Base-by-base conservation (phyloP, 768 basidiomycete genomes). In the Xanthoconium purpureum region DNA sequence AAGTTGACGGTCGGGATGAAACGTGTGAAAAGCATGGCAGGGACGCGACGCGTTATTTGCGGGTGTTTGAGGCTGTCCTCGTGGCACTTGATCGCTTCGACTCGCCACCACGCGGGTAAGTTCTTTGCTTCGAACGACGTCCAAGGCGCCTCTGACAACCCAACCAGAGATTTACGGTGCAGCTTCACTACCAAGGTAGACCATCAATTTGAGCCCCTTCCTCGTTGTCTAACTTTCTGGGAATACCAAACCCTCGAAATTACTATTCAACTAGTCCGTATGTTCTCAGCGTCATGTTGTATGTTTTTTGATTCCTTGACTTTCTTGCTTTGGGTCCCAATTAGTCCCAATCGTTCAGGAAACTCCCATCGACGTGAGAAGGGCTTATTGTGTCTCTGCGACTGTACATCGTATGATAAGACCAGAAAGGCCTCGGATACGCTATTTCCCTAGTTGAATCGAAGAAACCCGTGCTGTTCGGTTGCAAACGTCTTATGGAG, bases 41-140 rank as follows among this genome's bases (percentile, higher is more conserved):
- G 12, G n/a, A 45, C 62, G 63, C 63, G 58, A 55, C 62, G 58
- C 62, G 59, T 55, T 51, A 40, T 64, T 64, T 64, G 56, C 40
- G 8, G 0, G 32, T 61, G 36, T 64, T 64, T 52, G 40, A 30
- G 24, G 24, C 24, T 24, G 24, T 24, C 24, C 24, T 24, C 24
- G 24, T 4, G 2, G 24, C 24, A 4, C 24, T 24, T 24, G 24
- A 24, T 24, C 24, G 24, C 24, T 24, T 24, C 24, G 24, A 24
- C 12, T 35, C 33, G 33, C 33, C 33, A 35, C 33, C 8, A 35
- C 8, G 33, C 6, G 2, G 12, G 12, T 35, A 9, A 9, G 33
- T 35, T 9, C 33, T 35, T 35, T 35, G 33, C 33, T 35, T 24
- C 24, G 24, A 24, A 24, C 24, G 2, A 24, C 24, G 24, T 24